Conservation (phyloP, 306 rosid genomes). For the Morella rubra region DNA sequence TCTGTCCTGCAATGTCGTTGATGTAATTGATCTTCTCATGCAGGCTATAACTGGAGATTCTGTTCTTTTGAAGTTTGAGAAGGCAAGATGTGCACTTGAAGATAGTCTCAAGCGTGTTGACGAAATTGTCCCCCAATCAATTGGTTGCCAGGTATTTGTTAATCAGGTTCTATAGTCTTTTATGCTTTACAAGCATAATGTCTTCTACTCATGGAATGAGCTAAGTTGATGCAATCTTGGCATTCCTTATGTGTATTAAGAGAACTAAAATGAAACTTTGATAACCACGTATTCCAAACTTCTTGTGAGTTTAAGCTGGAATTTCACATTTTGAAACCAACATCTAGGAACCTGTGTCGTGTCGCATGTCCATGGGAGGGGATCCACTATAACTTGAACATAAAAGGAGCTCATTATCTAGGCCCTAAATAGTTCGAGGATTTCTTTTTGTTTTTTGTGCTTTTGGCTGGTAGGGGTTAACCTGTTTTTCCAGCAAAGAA, state of each 20-base stretch:
- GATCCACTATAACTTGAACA: neutral
- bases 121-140: slow-evolving; percentile 90
- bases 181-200: neutral
- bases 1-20: slow-evolving; percentile 14
- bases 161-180: neutral
- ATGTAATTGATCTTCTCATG: slow-evolving; percentile 26
- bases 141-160: slow-evolving; percentile 79
- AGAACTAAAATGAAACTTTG: neutral
- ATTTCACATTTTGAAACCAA: neutral
- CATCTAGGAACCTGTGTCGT: neutral
- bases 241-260: slow-evolving; percentile 9
- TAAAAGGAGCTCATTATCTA: neutral
- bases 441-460: neutral
- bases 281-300: neutral
- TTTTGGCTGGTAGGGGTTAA: neutral
- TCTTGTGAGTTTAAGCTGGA: neutral
- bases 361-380: neutral
- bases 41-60: slow-evolving; percentile 99
- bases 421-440: neutral
- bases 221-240: slow-evolving; percentile 11
- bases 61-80: slow-evolving; percentile 82
- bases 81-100: slow-evolving; percentile 82
- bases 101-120: slow-evolving; percentile 83
- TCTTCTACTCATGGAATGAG: neutral
- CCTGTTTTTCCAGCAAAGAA: neutral